A percentile compares a stretch with the other conserved stretches of the same genome.
These are phyloP conservation scores for Cryptococcus wingfieldii DNA, from an alignment of 1,284 basidiomycete species.

Conservation along the genomic window DNA sequence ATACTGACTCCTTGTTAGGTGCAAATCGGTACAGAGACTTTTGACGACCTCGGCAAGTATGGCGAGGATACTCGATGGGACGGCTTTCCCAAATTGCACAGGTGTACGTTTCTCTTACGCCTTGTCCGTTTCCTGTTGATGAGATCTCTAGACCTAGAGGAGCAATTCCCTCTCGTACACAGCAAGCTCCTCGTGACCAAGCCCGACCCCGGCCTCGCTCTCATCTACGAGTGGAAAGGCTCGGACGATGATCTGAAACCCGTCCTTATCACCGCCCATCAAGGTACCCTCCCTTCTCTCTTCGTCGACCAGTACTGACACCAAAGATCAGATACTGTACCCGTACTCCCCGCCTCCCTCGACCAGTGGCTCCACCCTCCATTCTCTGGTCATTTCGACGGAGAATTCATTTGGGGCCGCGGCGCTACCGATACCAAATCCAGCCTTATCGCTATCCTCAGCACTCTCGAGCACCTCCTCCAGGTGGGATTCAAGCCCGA, in stretches of 20 bases:
- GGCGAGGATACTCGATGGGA: too few species aligned
- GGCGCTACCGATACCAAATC: slow-evolving; percentile 15
- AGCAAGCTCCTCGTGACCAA: slow-evolving; percentile 6
- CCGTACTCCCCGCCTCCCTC: background rate
- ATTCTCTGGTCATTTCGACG: slow-evolving; percentile 12
- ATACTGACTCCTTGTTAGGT: too few species aligned
- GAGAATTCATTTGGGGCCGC: slow-evolving; percentile 13
- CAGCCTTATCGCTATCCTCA: slow-evolving; percentile 13
- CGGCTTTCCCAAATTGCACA: too few species aligned
- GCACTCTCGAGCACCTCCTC: slow-evolving; percentile 9
- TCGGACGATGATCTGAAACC: slow-evolving; percentile 3
- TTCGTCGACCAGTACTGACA: slow-evolving; percentile 4
- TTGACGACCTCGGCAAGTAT: too few species aligned
- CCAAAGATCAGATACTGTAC: background rate
- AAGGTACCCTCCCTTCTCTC: background rate
- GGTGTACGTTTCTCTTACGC: too few species aligned
- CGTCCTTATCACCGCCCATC: slow-evolving; percentile 12
- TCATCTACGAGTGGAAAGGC: slow-evolving; percentile 2
- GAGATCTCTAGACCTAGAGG: too few species aligned
- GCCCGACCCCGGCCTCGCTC: background rate
- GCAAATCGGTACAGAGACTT: too few species aligned
- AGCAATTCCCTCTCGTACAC: too few species aligned
- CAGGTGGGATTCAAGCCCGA: slow-evolving; percentile 51
- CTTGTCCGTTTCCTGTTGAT: too few species aligned
- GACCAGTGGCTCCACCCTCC: slow-evolving; percentile 13